phyloP scores from a whole-genome alignment of 371 early-diverging fungal species.

The Basidiobolus meristosporus region DNA sequence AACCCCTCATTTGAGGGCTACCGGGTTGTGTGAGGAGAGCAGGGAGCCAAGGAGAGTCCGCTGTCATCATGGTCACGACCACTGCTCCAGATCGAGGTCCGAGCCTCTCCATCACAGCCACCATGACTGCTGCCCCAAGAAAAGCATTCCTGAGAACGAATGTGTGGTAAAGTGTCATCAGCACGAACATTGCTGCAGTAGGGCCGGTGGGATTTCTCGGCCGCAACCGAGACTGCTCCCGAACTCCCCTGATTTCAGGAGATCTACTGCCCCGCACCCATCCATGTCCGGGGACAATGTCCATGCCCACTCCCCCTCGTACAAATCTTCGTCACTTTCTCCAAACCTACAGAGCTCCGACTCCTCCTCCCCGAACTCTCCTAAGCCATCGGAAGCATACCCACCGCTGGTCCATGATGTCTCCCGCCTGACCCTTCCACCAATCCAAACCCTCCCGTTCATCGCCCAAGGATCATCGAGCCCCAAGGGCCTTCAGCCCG shows the following conservation, averaged over 20 bases:
- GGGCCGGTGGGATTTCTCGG: constrained; percentile 2
- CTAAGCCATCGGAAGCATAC: neutral
- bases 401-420: constrained; percentile 1
- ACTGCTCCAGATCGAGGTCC: too few species aligned
- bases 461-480: constrained; percentile 2
- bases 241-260: too few species aligned
- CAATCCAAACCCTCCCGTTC: constrained; percentile 6
- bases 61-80: constrained; percentile 1
- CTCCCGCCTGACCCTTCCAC: constrained; percentile 7
- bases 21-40: constrained; percentile 2
- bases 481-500: constrained; percentile 1
- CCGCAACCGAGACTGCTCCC: constrained; percentile 2
- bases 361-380: constrained; percentile 5
- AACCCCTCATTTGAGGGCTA: constrained; percentile 4
- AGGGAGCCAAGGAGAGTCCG: constrained; percentile 3
- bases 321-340: neutral
- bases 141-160: constrained; percentile 1
- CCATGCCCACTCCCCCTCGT: too few species aligned
- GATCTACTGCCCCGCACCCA: too few species aligned
- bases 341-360: constrained; percentile 1
- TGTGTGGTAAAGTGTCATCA: constrained; percentile 1
- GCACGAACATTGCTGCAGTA: too few species aligned
- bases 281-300: too few species aligned
- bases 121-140: neutral
- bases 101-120: constrained; percentile 3